phyloP scores from a whole-genome alignment of 148 eudicot species.

The Chenopodium suecicum region DNA sequence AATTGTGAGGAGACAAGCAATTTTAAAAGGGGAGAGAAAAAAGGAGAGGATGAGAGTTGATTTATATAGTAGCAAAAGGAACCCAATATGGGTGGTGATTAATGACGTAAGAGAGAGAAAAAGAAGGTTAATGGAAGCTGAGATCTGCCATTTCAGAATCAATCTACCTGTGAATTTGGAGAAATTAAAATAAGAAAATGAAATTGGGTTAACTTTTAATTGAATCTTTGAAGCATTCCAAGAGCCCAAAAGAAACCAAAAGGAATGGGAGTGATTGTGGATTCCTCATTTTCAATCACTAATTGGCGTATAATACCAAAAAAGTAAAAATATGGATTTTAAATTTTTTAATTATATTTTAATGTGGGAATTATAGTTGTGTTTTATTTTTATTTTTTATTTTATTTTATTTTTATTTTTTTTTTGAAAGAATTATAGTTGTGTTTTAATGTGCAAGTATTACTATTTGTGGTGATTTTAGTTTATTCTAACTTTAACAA shows the following conservation, averaged over 20 bases:
- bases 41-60: not conserved
- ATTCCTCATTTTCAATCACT: slow-evolving; percentile 13
- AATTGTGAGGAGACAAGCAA: not conserved
- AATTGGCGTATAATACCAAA: not conserved
- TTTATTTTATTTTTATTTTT: no score
- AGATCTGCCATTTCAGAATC: slow-evolving; percentile 37
- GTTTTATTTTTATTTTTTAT: not conserved
- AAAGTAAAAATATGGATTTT: not conserved
- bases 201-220: not conserved
- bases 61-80: slow-evolving; percentile 7
- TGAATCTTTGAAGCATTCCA: slow-evolving; percentile 38
- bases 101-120: not conserved
- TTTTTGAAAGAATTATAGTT: no score
- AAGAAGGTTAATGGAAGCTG: slow-evolving; percentile 34
- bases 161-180: slow-evolving; percentile 21
- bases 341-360: not conserved
- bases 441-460: not conserved
- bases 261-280: slow-evolving; percentile 18
- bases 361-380: not conserved
- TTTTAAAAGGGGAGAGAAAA: not conserved
- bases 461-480: no score
- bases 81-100: not conserved
- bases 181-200: not conserved
- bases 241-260: slow-evolving; percentile 23
- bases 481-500: no score